Base-by-base conservation (phyloP, 2,329 filamentous ascomycete genomes). In the Colletotrichum sp. region DNA sequence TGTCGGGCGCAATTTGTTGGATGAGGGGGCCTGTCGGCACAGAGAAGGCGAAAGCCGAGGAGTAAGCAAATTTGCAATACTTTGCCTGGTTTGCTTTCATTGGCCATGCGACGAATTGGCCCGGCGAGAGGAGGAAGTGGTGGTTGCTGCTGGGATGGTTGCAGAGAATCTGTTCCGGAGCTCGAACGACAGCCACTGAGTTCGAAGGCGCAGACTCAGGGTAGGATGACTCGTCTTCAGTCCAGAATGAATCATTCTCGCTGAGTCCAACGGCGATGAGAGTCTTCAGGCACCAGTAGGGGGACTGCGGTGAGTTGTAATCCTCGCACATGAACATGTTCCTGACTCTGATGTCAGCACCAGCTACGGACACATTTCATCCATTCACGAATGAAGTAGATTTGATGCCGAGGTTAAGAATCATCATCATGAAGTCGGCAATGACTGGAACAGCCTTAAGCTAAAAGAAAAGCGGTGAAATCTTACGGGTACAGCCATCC, bases 251-350 rank as follows among this genome's bases (percentile, higher is more conserved):
- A 63, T 89, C 82, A 0, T 80, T 76, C 2, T 79, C 76, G 0
- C 82, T 76, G 0, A 91, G 72, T 0, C 82, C 83, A 0, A 89
- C 80, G 0, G 84, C 85, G 1, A 90, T 81, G 5, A 91, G 85
- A 0, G 87, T 86, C 72, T 91, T 91, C 27, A 91, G 80, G 9
- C 85, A 87, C 90, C 89, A 91, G 78, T 91, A 91, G 0, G 86
- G 83, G 0, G 89, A 91, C 75, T 91, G 89, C 0, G 89, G 89
- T 3, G 89, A 91, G 78, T 91, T 91, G 80, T 91, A 91, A 77
- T 90, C 88, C 79, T 91, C 90, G 44, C 84, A 83, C 85, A 91
- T 86, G 78, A 87, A 91, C 87, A 90, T 90, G 77, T 91, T 91
- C 0, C 59, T n/a, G 4, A 6, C 4, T 2, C 9, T 16, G 22